Evolutionary conservation across 1,139 yeast genomes (phyloP).

Genomic region (Candida neerlandica): DNA sequence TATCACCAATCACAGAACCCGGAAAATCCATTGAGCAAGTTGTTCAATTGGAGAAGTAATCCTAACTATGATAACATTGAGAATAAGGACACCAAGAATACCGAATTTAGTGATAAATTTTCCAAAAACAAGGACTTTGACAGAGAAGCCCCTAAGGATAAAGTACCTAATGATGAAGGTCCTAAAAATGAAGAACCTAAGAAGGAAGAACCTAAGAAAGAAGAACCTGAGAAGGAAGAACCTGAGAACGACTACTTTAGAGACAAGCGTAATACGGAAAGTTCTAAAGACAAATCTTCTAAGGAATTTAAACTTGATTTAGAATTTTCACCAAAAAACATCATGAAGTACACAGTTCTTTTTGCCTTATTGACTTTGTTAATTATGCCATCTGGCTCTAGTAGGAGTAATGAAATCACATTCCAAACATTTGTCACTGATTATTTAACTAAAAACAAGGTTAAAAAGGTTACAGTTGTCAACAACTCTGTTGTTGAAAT

Average conservation of each 20-base stretch:
- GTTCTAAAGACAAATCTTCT: constrained; percentile 12
- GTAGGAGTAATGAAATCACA: constrained; percentile 36
- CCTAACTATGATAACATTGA: too few relatives aligned
- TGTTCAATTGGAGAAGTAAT: too few relatives aligned
- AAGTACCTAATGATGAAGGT: constrained; percentile 1
- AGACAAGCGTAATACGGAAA: constrained; percentile 12
- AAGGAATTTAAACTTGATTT: constrained; percentile 19
- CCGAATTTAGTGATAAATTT: too few relatives aligned
- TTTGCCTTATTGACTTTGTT: constrained; percentile 26
- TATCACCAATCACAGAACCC: too few relatives aligned
- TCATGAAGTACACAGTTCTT: constrained; percentile 28
- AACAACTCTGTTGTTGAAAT: constrained; percentile 42
- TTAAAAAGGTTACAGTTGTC: constrained; percentile 38
- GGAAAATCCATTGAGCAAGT: not conserved
- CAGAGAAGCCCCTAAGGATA: not conserved
- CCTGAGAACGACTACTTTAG: constrained; percentile 11
- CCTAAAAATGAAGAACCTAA: constrained; percentile 11
- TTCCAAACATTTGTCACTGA: constrained; percentile 49
- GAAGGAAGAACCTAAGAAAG: not conserved
- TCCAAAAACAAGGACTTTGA: too few relatives aligned
- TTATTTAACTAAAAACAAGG: constrained; percentile 43
- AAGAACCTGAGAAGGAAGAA: constrained; percentile 8
- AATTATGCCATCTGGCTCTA: constrained; percentile 15
- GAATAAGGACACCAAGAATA: too few relatives aligned
- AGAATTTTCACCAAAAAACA: constrained; percentile 29